These are phyloP conservation scores for Babesia gibsoni DNA, from an alignment of 169 alveolate genomes.

Conservation along the genomic window DNA sequence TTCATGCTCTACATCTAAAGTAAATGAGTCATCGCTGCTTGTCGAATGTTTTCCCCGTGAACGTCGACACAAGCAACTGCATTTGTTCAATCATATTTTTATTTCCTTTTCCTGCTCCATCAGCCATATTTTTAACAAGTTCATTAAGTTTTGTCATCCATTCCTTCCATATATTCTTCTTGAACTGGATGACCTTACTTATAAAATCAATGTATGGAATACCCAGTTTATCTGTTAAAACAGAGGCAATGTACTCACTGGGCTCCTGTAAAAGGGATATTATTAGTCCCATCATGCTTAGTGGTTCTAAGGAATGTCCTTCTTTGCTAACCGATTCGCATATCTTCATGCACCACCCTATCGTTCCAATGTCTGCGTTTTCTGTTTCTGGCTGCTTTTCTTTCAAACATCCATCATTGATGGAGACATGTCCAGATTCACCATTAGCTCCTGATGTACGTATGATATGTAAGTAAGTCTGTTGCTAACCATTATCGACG, in stretches of 20 bases:
- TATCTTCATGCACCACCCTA: conserved; percentile 44
- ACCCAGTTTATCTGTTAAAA: conserved; percentile 39
- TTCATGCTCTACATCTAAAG: conserved; percentile 35
- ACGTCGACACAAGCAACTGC: conserved; percentile 4
- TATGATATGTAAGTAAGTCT: neutral
- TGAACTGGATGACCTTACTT: conserved; percentile 29
- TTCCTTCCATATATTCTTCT: conserved; percentile 36
- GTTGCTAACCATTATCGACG: neutral
- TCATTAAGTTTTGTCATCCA: conserved; percentile 36
- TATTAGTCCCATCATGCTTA: conserved; percentile 21
- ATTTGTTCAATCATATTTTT: neutral
- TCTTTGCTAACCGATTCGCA: conserved; percentile 29
- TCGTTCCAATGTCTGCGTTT: conserved; percentile 48
- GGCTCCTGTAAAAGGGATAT: conserved; percentile 14
- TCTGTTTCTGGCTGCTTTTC: neutral
- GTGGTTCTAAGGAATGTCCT: neutral
- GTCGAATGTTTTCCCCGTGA: conserved; percentile 37
- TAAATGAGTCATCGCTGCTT: conserved; percentile 5
- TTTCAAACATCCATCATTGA: neutral
- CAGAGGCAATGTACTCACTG: conserved; percentile 31
- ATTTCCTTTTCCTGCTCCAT: neutral
- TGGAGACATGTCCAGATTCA: neutral
- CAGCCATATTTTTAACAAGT: conserved; percentile 1
- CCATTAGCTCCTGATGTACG: neutral
- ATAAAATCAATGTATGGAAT: conserved; percentile 36